These are phyloP conservation scores for Mycena metata DNA, from an alignment of 768 basidiomycete genomes.

Conservation along the genomic window DNA sequence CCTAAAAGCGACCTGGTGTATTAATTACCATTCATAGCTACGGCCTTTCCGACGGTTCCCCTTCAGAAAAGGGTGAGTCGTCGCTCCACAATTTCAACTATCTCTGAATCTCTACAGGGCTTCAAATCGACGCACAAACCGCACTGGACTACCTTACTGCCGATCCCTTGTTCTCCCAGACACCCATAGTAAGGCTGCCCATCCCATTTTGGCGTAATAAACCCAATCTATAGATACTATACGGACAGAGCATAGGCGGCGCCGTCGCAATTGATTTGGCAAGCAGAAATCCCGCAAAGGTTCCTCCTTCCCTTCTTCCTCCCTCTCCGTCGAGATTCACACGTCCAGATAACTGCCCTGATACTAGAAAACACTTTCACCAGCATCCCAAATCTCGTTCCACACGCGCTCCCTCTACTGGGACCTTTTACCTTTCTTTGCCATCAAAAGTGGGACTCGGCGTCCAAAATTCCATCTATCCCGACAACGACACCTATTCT, in stretches of 20 bases:
- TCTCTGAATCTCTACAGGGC: constrained; percentile 57
- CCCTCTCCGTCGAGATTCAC: neutral
- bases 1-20: neutral
- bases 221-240: constrained; percentile 66
- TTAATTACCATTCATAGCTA: constrained; percentile 65
- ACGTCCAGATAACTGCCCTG: constrained; percentile 76
- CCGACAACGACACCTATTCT: constrained; percentile 79
- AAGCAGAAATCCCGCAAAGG: constrained; percentile 79
- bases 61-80: constrained; percentile 82
- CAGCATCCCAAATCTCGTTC: constrained; percentile 86
- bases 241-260: constrained; percentile 92
- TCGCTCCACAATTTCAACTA: constrained; percentile 2
- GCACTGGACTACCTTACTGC: constrained; percentile 79
- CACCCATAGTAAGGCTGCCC: constrained; percentile 72
- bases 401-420: constrained; percentile 80
- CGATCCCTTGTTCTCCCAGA: constrained; percentile 73
- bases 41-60: constrained; percentile 87
- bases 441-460: constrained; percentile 91
- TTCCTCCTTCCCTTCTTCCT: constrained; percentile 42
- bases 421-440: constrained; percentile 83
- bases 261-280: constrained; percentile 93
- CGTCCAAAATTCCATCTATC: constrained; percentile 71
- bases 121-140: constrained; percentile 89
- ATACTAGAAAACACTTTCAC: constrained; percentile 96
- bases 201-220: neutral